A percentile compares a stretch with the other conserved stretches of the same genome.
These are phyloP conservation scores for Colletotrichum horii DNA, from an alignment of 2,329 filamentous ascomycete species.

Conservation along the genomic window DNA sequence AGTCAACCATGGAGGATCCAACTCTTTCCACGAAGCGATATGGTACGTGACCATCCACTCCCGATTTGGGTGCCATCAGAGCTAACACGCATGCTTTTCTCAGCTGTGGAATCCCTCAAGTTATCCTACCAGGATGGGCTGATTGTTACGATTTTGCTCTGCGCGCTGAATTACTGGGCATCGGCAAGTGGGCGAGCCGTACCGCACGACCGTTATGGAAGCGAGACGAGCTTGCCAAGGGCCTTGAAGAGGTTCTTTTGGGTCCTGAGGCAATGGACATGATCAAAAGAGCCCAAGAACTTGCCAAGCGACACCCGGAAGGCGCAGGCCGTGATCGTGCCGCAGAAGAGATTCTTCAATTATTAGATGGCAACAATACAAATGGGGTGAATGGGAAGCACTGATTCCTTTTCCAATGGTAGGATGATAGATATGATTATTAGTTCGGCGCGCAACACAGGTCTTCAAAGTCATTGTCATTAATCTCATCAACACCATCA, in stretches of 20 bases:
- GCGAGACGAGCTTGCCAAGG: neutral
- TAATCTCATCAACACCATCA: too few relatives aligned
- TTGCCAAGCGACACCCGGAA: neutral
- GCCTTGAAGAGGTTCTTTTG: conserved; percentile 27
- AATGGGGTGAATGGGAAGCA: neutral
- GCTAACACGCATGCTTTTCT: neutral
- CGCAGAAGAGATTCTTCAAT: neutral
- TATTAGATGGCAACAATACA: neutral
- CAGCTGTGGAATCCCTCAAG: neutral
- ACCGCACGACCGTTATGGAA: conserved; percentile 40
- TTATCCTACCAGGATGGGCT: neutral
- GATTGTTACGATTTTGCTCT: neutral
- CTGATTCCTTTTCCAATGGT: neutral
- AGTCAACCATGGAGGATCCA: neutral
- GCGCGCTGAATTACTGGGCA: neutral
- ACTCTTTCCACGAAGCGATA: neutral
- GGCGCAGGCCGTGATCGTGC: neutral
- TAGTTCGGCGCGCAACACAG: neutral
- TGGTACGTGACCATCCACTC: neutral
- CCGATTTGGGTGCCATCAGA: rapidly evolving
- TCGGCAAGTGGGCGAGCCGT: neutral
- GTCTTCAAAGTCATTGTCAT: too few relatives aligned
- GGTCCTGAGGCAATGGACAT: neutral
- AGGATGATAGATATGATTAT: neutral
- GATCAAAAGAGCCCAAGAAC: neutral